These are phyloP conservation scores for Selenicereus undatus DNA, from an alignment of 148 eudicot genomes.

Conservation along the genomic window DNA sequence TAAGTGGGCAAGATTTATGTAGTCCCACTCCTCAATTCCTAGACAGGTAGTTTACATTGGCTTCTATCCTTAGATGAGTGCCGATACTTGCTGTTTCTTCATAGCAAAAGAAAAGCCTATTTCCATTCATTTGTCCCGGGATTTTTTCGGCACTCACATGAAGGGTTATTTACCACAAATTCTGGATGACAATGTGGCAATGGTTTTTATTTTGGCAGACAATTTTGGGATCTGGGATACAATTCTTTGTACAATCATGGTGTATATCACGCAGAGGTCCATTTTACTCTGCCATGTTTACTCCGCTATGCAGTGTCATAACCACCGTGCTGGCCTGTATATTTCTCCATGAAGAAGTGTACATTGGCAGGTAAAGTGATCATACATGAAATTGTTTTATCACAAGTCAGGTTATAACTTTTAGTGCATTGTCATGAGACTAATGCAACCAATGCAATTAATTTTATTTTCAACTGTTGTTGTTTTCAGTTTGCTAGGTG, in stretches of 20 bases:
- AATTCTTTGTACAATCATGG: slow-evolving; percentile 74
- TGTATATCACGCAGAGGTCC: slow-evolving; percentile 65
- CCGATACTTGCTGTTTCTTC: too few species aligned
- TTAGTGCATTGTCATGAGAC: background rate
- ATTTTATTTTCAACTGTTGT: background rate
- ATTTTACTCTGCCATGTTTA: slow-evolving; percentile 72
- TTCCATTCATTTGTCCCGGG: background rate
- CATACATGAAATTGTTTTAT: background rate
- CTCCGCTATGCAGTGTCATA: slow-evolving; percentile 57
- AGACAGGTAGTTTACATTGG: too few species aligned
- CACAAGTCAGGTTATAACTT: background rate
- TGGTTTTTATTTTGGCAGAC: slow-evolving; percentile 28
- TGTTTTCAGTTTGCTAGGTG: slow-evolving; percentile 52
- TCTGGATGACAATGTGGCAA: background rate
- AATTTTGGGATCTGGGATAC: slow-evolving; percentile 45
- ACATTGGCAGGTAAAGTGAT: slow-evolving; percentile 47
- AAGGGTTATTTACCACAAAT: background rate
- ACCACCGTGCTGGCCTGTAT: slow-evolving; percentile 47
- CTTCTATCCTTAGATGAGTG: too few species aligned
- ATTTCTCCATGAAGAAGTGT: slow-evolving; percentile 57
- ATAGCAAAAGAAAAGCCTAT: too few species aligned
- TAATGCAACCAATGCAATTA: background rate
- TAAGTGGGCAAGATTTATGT: too few species aligned
- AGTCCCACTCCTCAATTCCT: too few species aligned
- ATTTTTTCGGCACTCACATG: too few species aligned